Evolutionary conservation across 192 early-diverging fungal genomes (phyloP).

Genomic region (Coemansia sp.): DNA sequence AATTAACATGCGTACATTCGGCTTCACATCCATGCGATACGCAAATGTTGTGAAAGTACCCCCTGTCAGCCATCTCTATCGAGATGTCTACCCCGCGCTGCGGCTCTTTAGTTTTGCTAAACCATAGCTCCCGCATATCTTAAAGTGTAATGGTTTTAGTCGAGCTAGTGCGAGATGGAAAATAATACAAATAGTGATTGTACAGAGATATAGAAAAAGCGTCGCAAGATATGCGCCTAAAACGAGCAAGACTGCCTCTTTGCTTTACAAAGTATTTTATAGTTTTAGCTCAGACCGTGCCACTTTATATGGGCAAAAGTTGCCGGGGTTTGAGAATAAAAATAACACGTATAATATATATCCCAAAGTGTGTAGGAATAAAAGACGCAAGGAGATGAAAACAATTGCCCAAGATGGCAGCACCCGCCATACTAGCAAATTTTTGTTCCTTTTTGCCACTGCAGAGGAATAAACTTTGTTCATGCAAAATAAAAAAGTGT

Average conservation of each 20-base stretch:
- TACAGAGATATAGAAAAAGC: not conserved
- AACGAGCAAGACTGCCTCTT: not conserved
- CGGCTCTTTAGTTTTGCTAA: constrained; percentile 1
- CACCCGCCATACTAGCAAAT: not conserved
- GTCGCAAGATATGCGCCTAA: not conserved
- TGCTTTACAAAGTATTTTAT: not conserved
- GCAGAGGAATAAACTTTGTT: not conserved
- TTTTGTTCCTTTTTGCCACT: not conserved
- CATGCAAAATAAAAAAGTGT: constrained; percentile 3
- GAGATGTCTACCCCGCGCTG: not conserved
- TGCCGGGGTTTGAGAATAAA: not conserved
- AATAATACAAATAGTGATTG: not conserved
- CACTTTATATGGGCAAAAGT: not conserved
- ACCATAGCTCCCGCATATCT: constrained; percentile 5
- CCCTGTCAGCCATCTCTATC: not conserved
- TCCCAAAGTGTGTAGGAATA: not conserved
- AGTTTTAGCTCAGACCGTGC: not conserved
- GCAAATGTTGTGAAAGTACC: constrained; percentile 5
- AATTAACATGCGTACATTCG: not conserved
- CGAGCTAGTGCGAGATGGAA: no score
- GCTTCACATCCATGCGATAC: not conserved
- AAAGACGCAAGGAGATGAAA: not conserved
- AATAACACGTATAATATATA: not conserved
- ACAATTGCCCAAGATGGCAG: not conserved
- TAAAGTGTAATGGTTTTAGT: not conserved